Conservation (phyloP, 768 basidiomycete species). For the Lentinula detonsa region DNA sequence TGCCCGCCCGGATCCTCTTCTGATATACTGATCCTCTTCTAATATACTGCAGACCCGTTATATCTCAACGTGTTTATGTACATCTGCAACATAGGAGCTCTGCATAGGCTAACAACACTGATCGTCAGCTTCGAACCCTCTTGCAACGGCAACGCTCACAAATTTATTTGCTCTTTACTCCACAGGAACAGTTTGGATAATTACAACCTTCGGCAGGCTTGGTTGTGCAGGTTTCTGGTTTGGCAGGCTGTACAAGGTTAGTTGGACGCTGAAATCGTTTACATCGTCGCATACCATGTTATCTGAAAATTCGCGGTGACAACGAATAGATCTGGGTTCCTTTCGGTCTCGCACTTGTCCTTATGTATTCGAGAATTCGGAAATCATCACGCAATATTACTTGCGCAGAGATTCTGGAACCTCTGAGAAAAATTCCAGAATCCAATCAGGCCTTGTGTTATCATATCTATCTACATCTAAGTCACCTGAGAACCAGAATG, state of each 20-base stretch:
- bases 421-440: background rate
- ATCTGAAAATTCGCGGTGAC: background rate
- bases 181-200: slow-evolving; percentile 26
- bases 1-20: too few species aligned
- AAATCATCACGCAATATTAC: background rate
- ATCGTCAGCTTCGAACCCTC: background rate
- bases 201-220: slow-evolving; percentile 16
- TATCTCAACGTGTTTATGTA: too few species aligned
- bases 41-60: too few species aligned
- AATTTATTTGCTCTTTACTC: slow-evolving; percentile 26
- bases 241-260: slow-evolving; percentile 2
- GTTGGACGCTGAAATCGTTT: background rate
- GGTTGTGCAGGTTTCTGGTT: slow-evolving; percentile 5
- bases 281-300: background rate
- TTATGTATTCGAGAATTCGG: background rate
- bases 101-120: background rate
- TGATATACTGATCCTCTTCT: too few species aligned
- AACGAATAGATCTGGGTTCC: background rate
- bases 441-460: background rate
- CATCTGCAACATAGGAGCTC: too few species aligned
- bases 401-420: background rate
- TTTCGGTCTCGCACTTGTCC: background rate
- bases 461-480: background rate
- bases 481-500: slow-evolving; percentile 5
- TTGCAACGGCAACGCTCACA: background rate